Conservation (phyloP, 345 rosid genomes). For the Corymbia maculata region DNA sequence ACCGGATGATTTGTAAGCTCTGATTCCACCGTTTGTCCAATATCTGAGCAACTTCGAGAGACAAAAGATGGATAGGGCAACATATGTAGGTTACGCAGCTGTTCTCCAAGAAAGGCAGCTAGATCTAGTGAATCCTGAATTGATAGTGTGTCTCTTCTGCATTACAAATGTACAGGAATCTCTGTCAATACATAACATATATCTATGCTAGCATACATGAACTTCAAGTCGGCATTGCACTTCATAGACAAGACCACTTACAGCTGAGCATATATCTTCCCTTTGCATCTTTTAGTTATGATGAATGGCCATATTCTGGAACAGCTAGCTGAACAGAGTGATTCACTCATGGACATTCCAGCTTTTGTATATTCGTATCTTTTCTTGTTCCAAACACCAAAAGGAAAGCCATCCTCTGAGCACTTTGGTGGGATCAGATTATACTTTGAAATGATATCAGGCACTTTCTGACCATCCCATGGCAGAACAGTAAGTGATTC, state of each 20-base stretch:
- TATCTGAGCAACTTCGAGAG: conserved; percentile 19
- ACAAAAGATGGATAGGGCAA: conserved; percentile 59
- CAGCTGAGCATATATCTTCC: conserved; percentile 81
- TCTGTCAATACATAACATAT: background rate
- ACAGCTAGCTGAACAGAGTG: conserved; percentile 20
- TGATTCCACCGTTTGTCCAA: conserved; percentile 6
- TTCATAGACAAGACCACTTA: conserved; percentile 24
- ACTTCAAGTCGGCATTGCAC: background rate
- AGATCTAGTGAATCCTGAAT: conserved; percentile 48
- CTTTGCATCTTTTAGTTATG: conserved; percentile 82
- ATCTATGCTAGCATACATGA: background rate
- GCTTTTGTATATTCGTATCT: conserved; percentile 43
- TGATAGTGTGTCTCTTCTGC: conserved; percentile 73
- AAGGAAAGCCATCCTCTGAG: conserved; percentile 43
- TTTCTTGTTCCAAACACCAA: conserved; percentile 78
- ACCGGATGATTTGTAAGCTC: conserved; percentile 6
- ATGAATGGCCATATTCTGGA: conserved; percentile 71
- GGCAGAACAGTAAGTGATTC: conserved; percentile 39
- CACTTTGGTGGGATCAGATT: conserved; percentile 25
- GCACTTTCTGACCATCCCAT: conserved; percentile 91
- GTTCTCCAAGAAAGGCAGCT: conserved; percentile 77
- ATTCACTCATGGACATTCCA: conserved; percentile 24
- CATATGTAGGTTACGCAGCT: conserved; percentile 63
- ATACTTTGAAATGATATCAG: conserved; percentile 41
- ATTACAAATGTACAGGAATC: background rate